Conservation (phyloP, 2,329 filamentous ascomycete species). For the Fusarium sp. region DNA sequence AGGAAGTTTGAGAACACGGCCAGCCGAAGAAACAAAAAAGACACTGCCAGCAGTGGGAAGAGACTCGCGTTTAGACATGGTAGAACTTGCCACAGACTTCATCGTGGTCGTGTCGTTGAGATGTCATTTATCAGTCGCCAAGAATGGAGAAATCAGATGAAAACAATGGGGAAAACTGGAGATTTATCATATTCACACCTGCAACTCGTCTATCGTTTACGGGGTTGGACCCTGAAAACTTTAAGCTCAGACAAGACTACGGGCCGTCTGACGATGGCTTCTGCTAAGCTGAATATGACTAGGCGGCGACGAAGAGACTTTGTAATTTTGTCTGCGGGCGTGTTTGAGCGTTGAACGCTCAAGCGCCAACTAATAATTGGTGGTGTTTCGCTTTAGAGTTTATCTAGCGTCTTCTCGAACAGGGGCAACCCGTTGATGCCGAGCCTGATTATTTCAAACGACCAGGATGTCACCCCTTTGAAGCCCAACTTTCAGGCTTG, state of each 20-base stretch:
- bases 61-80: constrained; percentile 18
- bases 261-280: not conserved
- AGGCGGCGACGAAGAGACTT: not conserved
- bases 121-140: not conserved
- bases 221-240: not conserved
- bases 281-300: constrained; percentile 4
- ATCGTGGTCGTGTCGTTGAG: not conserved
- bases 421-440: constrained; percentile 4
- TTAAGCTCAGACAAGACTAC: constrained; percentile 6
- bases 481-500: not conserved
- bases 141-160: not conserved
- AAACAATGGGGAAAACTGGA: not conserved
- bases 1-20: constrained; percentile 34
- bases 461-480: not conserved
- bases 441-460: not conserved
- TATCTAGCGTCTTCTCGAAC: not conserved
- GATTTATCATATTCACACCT: constrained; percentile 10
- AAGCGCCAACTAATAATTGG: constrained; percentile 14
- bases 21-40: constrained; percentile 42
- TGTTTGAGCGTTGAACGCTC: constrained; percentile 2
- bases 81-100: constrained; percentile 6
- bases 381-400: constrained; percentile 7
- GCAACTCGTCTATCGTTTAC: not conserved
- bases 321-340: constrained; percentile 23
- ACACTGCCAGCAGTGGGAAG: constrained; percentile 46